Conservation (phyloP, 2,329 filamentous ascomycete genomes). For the Calonectria leucothoes region DNA sequence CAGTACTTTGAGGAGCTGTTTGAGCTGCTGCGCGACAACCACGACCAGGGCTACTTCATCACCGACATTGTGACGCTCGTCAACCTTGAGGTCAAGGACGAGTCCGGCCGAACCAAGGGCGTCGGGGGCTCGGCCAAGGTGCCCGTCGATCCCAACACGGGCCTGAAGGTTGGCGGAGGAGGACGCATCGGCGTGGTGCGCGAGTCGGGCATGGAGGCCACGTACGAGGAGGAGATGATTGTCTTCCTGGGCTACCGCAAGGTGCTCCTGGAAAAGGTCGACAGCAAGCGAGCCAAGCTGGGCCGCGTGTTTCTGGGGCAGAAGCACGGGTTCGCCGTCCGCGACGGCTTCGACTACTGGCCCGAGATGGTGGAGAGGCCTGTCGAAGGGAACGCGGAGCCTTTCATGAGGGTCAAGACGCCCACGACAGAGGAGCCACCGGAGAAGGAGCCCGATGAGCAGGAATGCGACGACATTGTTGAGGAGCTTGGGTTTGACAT, state of each 20-base stretch:
- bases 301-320: constrained; percentile 16
- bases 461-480: constrained; percentile 16
- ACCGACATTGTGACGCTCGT: constrained; percentile 22
- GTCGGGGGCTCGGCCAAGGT: constrained; percentile 7
- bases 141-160: constrained; percentile 12
- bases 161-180: constrained; percentile 1
- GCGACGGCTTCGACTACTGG: constrained; percentile 21
- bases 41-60: constrained; percentile 22
- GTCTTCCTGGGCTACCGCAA: constrained; percentile 23
- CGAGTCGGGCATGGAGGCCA: constrained; percentile 9
- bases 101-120: neutral
- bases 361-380: constrained; percentile 15
- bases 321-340: constrained; percentile 21
- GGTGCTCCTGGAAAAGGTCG: constrained; percentile 21
- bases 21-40: constrained; percentile 17
- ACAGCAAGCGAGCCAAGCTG: constrained; percentile 20
- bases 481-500: constrained; percentile 15
- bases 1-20: constrained; percentile 25
- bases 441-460: constrained; percentile 4
- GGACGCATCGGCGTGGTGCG: neutral
- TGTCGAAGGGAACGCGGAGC: constrained; percentile 19
- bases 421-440: neutral
- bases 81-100: constrained; percentile 13
- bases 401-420: neutral
- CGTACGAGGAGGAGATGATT: constrained; percentile 23